Percentiles rank a stretch among this genome's conserved stretches.
phyloP scores from a whole-genome alignment of 2,329 filamentous ascomycete genomes.

The Chrysoporthe deuterocubensis region DNA sequence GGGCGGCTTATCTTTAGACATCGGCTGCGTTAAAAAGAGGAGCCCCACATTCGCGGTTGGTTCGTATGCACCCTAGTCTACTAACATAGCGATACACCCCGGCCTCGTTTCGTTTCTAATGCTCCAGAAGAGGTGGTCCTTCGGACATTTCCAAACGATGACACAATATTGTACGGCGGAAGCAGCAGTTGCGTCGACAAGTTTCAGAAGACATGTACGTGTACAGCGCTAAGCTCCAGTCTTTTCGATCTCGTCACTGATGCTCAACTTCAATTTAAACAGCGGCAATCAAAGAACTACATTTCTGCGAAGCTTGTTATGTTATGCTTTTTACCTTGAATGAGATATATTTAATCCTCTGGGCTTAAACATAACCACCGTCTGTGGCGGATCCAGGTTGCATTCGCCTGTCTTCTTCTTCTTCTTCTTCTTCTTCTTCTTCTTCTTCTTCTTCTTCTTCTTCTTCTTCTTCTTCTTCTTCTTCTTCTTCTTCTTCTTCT shows the following conservation, averaged over 20 bases:
- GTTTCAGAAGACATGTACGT: background rate
- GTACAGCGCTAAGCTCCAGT: background rate
- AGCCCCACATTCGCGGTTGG: background rate
- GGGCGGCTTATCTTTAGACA: background rate
- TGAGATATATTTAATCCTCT: no score
- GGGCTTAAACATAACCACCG: no score
- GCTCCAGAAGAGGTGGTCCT: background rate
- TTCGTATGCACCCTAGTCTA: background rate
- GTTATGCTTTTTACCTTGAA: no score
- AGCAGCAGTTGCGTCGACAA: background rate
- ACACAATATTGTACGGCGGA: background rate
- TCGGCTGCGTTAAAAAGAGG: background rate
- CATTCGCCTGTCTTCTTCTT: no score
- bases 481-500: no score
- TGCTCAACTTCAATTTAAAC: no score
- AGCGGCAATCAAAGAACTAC: no score
- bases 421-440: no score
- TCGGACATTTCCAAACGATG: background rate
- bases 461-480: no score
- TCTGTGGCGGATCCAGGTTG: no score
- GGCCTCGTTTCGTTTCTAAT: background rate
- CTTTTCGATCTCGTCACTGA: background rate
- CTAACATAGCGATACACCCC: background rate
- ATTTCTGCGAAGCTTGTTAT: no score
- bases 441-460: no score